Evolutionary conservation across 345 rosid genomes (phyloP).

Genomic region (Melastoma malabathricum): DNA sequence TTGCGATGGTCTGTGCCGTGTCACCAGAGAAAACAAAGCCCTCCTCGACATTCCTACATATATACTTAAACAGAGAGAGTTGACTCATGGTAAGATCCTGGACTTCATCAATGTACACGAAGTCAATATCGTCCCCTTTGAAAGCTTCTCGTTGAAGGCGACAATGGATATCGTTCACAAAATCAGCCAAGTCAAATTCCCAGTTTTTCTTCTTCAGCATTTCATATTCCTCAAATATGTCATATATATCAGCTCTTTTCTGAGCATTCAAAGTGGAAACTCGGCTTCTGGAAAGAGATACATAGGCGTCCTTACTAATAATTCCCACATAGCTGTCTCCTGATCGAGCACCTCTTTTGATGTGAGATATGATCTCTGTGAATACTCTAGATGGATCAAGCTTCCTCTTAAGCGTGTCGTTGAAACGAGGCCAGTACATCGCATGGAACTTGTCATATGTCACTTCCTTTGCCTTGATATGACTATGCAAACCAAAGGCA

Average conservation of each 20-base stretch:
- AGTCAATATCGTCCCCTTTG: slow-evolving; percentile 23
- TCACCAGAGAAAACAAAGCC: slow-evolving; percentile 47
- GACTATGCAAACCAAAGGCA: slow-evolving; percentile 14
- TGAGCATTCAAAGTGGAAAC: slow-evolving; percentile 17
- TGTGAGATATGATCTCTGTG: too few relatives aligned
- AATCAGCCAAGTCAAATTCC: slow-evolving; percentile 47
- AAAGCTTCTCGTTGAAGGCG: slow-evolving; percentile 19
- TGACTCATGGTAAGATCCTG: slow-evolving; percentile 54
- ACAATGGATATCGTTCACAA: slow-evolving; percentile 38
- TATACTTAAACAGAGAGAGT: slow-evolving; percentile 30
- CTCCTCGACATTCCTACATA: slow-evolving; percentile 26
- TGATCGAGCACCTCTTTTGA: too few relatives aligned
- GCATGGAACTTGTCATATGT: slow-evolving; percentile 29
- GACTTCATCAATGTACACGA: slow-evolving; percentile 51
- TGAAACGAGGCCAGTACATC: too few relatives aligned
- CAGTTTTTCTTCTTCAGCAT: slow-evolving; percentile 22
- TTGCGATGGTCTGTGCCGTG: slow-evolving; percentile 35
- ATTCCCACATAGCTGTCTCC: too few relatives aligned
- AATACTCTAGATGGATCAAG: too few relatives aligned
- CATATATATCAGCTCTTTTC: slow-evolving; percentile 24
- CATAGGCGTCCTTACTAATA: too few relatives aligned
- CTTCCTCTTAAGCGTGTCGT: too few relatives aligned
- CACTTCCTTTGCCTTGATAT: slow-evolving; percentile 32
- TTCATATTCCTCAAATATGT: slow-evolving; percentile 29
- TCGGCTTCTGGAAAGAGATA: slow-evolving; percentile 20